Percentiles rank a stretch among this genome's conserved stretches.
These are phyloP conservation scores for Nicotiana undulata DNA, from an alignment of 257 asterid genomes.

Conservation along the genomic window DNA sequence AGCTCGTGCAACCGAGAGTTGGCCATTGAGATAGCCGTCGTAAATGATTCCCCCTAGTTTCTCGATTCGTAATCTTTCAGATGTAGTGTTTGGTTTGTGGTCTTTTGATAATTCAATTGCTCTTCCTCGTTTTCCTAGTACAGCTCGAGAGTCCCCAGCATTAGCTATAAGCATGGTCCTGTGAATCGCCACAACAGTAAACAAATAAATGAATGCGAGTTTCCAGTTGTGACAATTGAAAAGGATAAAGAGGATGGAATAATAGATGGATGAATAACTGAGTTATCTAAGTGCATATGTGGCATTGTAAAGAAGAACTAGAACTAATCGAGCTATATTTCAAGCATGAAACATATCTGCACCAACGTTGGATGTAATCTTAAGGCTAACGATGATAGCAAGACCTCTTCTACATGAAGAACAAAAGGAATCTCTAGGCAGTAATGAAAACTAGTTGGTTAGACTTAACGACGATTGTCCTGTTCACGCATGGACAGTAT, in stretches of 20 bases:
- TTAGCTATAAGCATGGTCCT: constrained; percentile 70
- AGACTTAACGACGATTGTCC: background rate
- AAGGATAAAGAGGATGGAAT: background rate
- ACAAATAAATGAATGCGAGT: background rate
- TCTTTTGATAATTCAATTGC: constrained; percentile 76
- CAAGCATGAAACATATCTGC: background rate
- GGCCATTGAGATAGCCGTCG: constrained; percentile 88
- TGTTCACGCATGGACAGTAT: background rate
- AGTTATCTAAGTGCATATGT: too few relatives aligned
- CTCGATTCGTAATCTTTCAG: constrained; percentile 64
- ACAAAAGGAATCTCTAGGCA: background rate
- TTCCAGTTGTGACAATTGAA: background rate
- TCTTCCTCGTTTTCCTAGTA: constrained; percentile 72
- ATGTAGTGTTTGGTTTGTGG: constrained; percentile 66
- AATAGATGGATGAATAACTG: background rate
- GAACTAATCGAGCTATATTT: background rate
- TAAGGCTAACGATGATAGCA: background rate
- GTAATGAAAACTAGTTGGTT: background rate
- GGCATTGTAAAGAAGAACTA: background rate
- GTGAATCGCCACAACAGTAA: constrained; percentile 3
- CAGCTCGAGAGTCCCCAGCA: constrained; percentile 85
- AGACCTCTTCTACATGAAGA: background rate
- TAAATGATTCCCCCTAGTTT: constrained; percentile 64
- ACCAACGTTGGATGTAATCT: background rate
- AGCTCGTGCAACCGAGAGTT: constrained; percentile 77